Base-by-base conservation (phyloP, 2,329 filamentous ascomycete genomes). In the Cordyceps cateniannulata region DNA sequence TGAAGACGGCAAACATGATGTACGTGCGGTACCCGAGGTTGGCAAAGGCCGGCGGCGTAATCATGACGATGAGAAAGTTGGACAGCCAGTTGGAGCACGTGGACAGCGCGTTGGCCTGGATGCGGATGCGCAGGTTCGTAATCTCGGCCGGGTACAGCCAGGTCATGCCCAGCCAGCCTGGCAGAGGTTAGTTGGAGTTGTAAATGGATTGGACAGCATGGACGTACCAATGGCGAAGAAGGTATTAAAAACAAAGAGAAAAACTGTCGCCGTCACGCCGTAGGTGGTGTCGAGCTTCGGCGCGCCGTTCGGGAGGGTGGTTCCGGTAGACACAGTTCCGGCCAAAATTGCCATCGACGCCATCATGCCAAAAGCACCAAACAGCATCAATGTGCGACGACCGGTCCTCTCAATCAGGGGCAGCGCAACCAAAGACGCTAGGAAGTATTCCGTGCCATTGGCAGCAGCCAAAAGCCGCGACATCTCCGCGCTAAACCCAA, bases 41-140 rank as follows among this genome's bases (percentile, higher is more conserved):
- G 53, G 73, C 67, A 60, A 88, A 84, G 5, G 84, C 82, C 7
- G 83, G 78, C 0, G 85, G 85, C 0, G 84, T 86, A 55, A 88
- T 82, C 80, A 87, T 85, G 54, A 88, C 85, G 25, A 88, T 83
- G 68, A 87, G 75, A 71, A 87, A 87, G 71, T 85, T 85, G 71
- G 80, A 81, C 18, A 81, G 73, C 82, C 83, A 85, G 71, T 85
- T 85, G 42, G 79, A 80, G 51, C 80, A 81, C 0, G 85, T 88
- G 2, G 82, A 82, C 42, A 88, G 72, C 1, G 86, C 86, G 67
- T 88, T 88, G 54, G 84, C 83, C 16, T 84, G 83, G 16, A 81
- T 84, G 63, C 84, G 80, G 53, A 84, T 86, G 62, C 79, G 77
- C 62, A 87, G 71, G 32, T 84, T 81, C 64, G 82, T 82, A 65